phyloP scores from a whole-genome alignment of 192 early-diverging fungal species.

The Phycomyces nitens region DNA sequence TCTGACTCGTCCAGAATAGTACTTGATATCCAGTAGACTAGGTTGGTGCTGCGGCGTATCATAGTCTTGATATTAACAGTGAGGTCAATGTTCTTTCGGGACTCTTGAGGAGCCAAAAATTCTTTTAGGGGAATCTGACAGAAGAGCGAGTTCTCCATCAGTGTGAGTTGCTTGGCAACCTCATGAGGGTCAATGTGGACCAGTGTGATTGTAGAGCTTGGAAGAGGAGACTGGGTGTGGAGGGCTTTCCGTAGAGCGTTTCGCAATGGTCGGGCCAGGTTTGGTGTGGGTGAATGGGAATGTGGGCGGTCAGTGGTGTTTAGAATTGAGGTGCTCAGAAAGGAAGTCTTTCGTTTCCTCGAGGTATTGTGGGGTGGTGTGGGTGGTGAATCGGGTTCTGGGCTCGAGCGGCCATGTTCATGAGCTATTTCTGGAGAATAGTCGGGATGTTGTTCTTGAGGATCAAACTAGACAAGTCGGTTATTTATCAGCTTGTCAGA shows the following conservation, averaged over 20 bases:
- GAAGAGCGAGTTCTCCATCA: conserved; percentile 73
- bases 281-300: conserved; percentile 3
- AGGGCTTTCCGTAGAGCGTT: conserved; percentile 7
- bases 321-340: background rate
- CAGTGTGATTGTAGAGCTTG: background rate
- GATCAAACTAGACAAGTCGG: background rate
- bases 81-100: conserved; percentile 25
- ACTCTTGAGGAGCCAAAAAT: conserved; percentile 38
- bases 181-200: conserved; percentile 52
- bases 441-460: background rate
- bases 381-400: background rate
- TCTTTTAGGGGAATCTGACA: conserved; percentile 60
- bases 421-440: background rate
- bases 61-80: conserved; percentile 40
- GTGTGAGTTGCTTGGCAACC: conserved; percentile 70
- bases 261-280: conserved; percentile 5
- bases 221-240: background rate
- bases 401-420: no score
- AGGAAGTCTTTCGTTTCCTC: background rate
- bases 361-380: background rate
- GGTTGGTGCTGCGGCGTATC: conserved; percentile 29
- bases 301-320: no score
- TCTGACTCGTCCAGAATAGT: conserved; percentile 72
- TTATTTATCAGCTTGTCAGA: background rate
- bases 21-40: conserved; percentile 74